Evolutionary conservation across 2,329 filamentous ascomycete species (phyloP), one percentile per base, ranked within the genome.

Genomic region (Ascochyta fabae): DNA sequence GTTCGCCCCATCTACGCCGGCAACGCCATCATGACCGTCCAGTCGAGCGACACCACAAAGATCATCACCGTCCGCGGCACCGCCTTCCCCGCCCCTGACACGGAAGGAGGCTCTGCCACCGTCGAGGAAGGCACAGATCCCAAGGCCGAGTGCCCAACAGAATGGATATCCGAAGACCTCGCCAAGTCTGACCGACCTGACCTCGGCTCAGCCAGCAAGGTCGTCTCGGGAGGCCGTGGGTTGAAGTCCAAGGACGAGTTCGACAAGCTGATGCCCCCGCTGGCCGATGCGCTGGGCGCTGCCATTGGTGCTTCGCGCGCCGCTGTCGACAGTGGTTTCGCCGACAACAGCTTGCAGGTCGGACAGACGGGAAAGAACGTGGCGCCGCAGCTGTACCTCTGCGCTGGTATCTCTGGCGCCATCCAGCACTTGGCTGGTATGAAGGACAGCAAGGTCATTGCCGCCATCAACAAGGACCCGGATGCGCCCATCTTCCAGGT

Each of bases 381-480:
- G 50, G 95, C 95, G 42, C 95, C 95, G 56, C 89, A 99, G 77
- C 81, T 99, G 58, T 99, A 99, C 75, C 84, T 99, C 66, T 96
- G 92, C 49, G 93, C 94, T 12, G 95, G 95, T 72, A 98, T 99
- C 68, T 96, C 92, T 8, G 95, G 95, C 49, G 95, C 95, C 22
- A 99, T 99, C 67, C 95, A 99, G 80, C 95, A 99, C 82, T 79
- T 99, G 78, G 95, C 95, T 29, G 95, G 95, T 74, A 99, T 99
- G 95, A 99, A 99, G 85, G 95, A 99, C 75, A 97, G 92, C 82
- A 99, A 99, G 82, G 95, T 99, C 56, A 99, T 99, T 80, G 95
- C 94, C 22, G 92, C 92, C 13, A 98, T 99, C 74, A 99, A 99
- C 84, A 99, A 99, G 82, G 95, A 99, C 73, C 82, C 88, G 4